Percentiles rank a stretch among this genome's conserved stretches.
Conservation (phyloP, 495 filamentous ascomycete species). For the Amphirosellinia nigrospora region DNA sequence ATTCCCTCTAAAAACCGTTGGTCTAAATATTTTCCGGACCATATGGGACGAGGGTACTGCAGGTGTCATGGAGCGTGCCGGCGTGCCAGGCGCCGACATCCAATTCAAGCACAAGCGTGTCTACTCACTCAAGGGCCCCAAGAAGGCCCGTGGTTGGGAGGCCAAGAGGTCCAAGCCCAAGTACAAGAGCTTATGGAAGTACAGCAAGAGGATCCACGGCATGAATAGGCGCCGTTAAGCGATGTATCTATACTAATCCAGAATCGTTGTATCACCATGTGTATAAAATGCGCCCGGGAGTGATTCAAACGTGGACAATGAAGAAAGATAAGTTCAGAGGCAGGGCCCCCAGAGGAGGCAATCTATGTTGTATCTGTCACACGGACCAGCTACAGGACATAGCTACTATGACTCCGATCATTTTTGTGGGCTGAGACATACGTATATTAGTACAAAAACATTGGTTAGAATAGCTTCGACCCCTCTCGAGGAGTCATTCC, state of each 20-base stretch:
- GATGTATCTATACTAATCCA: not conserved
- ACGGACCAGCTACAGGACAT: too few relatives aligned
- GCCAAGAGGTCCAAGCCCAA: constrained; percentile 61
- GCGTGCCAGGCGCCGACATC: constrained; percentile 74
- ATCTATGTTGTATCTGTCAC: constrained; percentile 25
- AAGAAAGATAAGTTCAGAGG: not conserved
- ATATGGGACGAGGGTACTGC: constrained; percentile 87
- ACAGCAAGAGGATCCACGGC: constrained; percentile 52
- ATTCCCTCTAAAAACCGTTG: constrained; percentile 72
- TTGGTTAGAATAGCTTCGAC: too few relatives aligned
- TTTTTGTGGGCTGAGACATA: too few relatives aligned
- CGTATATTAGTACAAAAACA: too few relatives aligned
- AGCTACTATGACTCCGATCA: too few relatives aligned
- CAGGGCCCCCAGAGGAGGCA: constrained; percentile 3
- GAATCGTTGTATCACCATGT: constrained; percentile 21
- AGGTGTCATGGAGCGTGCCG: constrained; percentile 82
- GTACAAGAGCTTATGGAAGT: constrained; percentile 61
- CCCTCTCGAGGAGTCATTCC: too few relatives aligned
- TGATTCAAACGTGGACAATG: constrained; percentile 8
- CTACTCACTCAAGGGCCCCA: constrained; percentile 56
- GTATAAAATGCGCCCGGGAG: constrained; percentile 17
- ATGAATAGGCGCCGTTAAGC: constrained; percentile 33
- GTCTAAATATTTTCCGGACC: constrained; percentile 84
- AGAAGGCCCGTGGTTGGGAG: constrained; percentile 61
- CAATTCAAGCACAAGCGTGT: constrained; percentile 79